Evolutionary conservation across 2,329 filamentous ascomycete genomes (phyloP), one percentile per base, ranked within the genome.

Genomic region (Saccharata proteae): DNA sequence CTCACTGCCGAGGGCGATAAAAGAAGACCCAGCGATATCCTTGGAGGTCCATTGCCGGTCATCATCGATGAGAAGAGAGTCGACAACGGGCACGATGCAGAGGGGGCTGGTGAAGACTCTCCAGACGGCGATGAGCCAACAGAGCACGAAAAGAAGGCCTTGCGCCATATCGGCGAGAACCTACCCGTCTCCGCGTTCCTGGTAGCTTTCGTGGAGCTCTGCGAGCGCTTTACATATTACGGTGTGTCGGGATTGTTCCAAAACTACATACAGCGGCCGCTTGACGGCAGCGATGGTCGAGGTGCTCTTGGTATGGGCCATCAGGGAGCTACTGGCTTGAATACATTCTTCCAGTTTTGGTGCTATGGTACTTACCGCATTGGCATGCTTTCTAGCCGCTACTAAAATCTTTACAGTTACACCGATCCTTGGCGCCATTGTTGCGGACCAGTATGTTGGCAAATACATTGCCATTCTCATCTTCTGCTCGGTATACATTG

Each of bases 391-490:
- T 38, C 39, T 62, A 3, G 64, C 57, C 2, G 58, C 61, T 1
- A 54, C 62, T 4, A 17, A 18, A 36, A 15, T 7, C 4, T 17
- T 4, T 8, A 3, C 19, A 36, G 35, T 53, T 5, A 54, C 47
- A 2, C 52, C 53, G 2, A 51, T 57, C 7, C 26, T 55, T 6
- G 53, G 51, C 16, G 61, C 61, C 17, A 44, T 60, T 30, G 52
- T 59, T 12, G 74, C 76, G 13, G 77, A 81, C 57, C 65, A 69
- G 37, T 71, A 74, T 47, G 65, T 65, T 53, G 75, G 75, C 29
- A 71, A 72, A 34, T 79, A 69, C 58, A 66, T 67, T 41, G 77
- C 75, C 20, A 77, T 80, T 40, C 59, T 73, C 50, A 65, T 67
- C 44, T 73, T 75, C 40, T 73, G 57, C 24, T 62, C 49, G 16